Conservation (phyloP, 768 basidiomycete genomes). For the Xerocomus spinulosus region DNA sequence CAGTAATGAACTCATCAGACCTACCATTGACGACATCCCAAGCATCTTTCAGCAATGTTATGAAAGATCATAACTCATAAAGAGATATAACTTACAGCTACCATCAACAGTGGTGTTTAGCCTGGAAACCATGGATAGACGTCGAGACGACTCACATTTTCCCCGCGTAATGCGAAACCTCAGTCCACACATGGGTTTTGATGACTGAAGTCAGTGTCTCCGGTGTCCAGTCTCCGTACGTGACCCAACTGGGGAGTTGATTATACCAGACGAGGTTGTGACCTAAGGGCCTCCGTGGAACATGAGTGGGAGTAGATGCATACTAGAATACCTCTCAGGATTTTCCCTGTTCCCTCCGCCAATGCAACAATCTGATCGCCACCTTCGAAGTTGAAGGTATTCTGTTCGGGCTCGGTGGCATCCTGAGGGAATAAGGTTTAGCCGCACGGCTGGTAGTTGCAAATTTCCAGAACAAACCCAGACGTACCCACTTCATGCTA, state of each 20-base stretch:
- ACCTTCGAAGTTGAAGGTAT: conserved; percentile 19
- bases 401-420: conserved; percentile 22
- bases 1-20: neutral
- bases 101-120: neutral
- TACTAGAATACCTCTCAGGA: conserved; percentile 12
- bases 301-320: neutral
- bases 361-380: conserved; percentile 20
- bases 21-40: conserved; percentile 22
- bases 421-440: conserved; percentile 4
- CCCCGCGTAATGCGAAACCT: conserved; percentile 15
- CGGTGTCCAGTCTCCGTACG: conserved; percentile 11
- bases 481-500: conserved; percentile 22
- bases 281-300: conserved; percentile 3
- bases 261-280: conserved; percentile 19
- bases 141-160: conserved; percentile 4
- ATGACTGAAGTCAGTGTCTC: conserved; percentile 13
- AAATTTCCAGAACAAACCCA: neutral
- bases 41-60: conserved; percentile 8
- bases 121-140: neutral
- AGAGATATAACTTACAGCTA: conserved; percentile 10
- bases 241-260: conserved; percentile 17
- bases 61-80: neutral
- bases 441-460: neutral
- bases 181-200: conserved; percentile 15
- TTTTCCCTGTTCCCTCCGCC: conserved; percentile 17